phyloP scores from a whole-genome alignment of 1,139 yeast species.

The Waltiozyma sp. region DNA sequence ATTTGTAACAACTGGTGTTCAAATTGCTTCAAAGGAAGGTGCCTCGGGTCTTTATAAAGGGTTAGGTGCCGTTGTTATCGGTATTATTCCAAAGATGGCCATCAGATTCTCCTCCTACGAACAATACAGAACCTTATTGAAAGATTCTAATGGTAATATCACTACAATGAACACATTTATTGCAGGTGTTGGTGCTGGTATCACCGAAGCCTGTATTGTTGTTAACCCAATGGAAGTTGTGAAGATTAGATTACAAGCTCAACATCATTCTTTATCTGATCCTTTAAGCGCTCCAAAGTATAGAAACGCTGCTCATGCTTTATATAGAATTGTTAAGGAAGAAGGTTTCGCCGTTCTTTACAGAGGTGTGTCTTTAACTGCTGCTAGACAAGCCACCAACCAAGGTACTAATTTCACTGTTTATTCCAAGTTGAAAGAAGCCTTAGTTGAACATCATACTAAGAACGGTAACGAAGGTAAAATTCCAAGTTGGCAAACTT shows the following conservation, averaged over 20 bases:
- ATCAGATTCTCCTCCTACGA: conserved; percentile 92
- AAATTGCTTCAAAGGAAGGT: conserved; percentile 72
- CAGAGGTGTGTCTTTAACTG: conserved; percentile 92
- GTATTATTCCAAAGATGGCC: conserved; percentile 98
- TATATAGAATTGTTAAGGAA: conserved; percentile 72
- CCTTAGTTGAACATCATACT: conserved; percentile 55
- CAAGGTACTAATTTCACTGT: conserved; percentile 98
- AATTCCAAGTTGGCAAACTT: conserved; percentile 91
- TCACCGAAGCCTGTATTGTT: conserved; percentile 88
- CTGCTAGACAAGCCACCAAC: conserved; percentile 96
- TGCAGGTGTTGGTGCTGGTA: conserved; percentile 97
- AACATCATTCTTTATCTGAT: conserved; percentile 80
- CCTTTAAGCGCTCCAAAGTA: conserved; percentile 63
- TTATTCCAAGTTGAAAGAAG: conserved; percentile 73
- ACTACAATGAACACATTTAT: conserved; percentile 64
- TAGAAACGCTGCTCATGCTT: conserved; percentile 88
- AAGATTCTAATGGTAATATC: conserved; percentile 53
- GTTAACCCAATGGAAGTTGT: conserved; percentile 98
- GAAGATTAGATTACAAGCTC: conserved; percentile 93
- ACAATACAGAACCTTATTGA: conserved; percentile 63
- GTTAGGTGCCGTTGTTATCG: conserved; percentile 92
- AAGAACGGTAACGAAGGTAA: conserved; percentile 25
- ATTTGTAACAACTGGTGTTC: conserved; percentile 68
- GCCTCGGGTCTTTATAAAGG: conserved; percentile 88
- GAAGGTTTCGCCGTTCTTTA: conserved; percentile 86